These are phyloP conservation scores for Mycena haematopus DNA, from an alignment of 768 basidiomycete species.

Conservation along the genomic window DNA sequence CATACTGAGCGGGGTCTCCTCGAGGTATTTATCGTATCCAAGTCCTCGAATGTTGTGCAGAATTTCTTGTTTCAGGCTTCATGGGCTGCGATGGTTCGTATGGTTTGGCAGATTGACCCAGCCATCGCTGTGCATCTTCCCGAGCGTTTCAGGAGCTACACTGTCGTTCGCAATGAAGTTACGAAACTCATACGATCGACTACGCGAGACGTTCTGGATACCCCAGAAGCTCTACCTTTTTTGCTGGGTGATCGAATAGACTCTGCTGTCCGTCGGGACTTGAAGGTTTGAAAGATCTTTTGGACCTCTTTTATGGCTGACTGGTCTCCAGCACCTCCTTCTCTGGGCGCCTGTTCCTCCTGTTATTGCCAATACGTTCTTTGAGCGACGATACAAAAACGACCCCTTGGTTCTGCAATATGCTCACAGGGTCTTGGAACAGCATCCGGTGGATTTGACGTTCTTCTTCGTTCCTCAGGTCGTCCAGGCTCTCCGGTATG, in stretches of 20 bases:
- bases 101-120: conserved; percentile 84
- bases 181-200: conserved; percentile 74
- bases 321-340: conserved; percentile 69
- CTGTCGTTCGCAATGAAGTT: conserved; percentile 71
- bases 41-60: background rate
- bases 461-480: conserved; percentile 99
- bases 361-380: conserved; percentile 79
- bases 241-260: conserved; percentile 79
- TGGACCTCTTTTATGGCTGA: background rate
- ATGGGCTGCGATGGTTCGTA: conserved; percentile 74
- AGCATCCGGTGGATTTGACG: conserved; percentile 92
- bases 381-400: conserved; percentile 83
- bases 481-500: conserved; percentile 92
- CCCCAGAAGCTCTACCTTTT: conserved; percentile 82
- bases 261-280: conserved; percentile 60
- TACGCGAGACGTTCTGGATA: conserved; percentile 70
- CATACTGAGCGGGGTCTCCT: conserved; percentile 62
- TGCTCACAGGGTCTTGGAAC: conserved; percentile 92
- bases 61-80: conserved; percentile 46
- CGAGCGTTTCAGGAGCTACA: conserved; percentile 83
- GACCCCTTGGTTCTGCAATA: conserved; percentile 93
- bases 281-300: conserved; percentile 55
- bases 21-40: conserved; percentile 53
- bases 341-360: conserved; percentile 92
- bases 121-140: conserved; percentile 81